Base-by-base conservation (phyloP, 139 green algal species). In the Monoraphidium neglectum region DNA sequence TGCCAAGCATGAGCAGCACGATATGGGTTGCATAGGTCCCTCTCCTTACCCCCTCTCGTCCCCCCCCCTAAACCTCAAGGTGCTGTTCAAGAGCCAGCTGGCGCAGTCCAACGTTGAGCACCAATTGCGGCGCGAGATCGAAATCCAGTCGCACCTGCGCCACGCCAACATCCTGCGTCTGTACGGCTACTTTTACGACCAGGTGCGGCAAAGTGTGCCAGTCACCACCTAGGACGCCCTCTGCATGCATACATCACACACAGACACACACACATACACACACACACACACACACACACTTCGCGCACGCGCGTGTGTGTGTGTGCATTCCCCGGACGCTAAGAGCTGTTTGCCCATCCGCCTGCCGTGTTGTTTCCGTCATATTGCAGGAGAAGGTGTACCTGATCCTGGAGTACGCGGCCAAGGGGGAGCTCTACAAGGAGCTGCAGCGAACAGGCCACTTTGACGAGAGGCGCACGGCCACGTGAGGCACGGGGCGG, bases 91-190 rank as follows among this genome's bases (percentile, higher is more conserved):
- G 82, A 89, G 82, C 28, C 96, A 99, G 86, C 91, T 99, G 38
- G 88, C 96, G 78, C 77, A 94, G 66, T 95, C 87, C 23, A 95
- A 97, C 69, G 95, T 99, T 35, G 95, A 99, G 91, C 97, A 99
- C 85, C 97, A 99, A 87, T 86, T 99, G 57, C 83, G 95, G 16
- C 85, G 96, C 2, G 97, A 99, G 80, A 95, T 99, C 40, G 97
- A 99, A 87, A 99, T 99, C 70, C 97, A 99, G 87, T 92, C 87
- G 2, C 95, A 99, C 88, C 86, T 99, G 72, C 84, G 95, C 4
- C 97, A 99, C 80, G 91, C 93, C 51, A 98, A 99, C 88, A 99
- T 99, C 76, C 89, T 99, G 60, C 87, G 96, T 16, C 83, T 99
- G 37, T 99, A 95, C 61, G 96, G 96, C 61, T 99, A 98, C 84